Conservation (phyloP, 2,329 filamentous ascomycete species). For the Colletotrichum noveboracense region DNA sequence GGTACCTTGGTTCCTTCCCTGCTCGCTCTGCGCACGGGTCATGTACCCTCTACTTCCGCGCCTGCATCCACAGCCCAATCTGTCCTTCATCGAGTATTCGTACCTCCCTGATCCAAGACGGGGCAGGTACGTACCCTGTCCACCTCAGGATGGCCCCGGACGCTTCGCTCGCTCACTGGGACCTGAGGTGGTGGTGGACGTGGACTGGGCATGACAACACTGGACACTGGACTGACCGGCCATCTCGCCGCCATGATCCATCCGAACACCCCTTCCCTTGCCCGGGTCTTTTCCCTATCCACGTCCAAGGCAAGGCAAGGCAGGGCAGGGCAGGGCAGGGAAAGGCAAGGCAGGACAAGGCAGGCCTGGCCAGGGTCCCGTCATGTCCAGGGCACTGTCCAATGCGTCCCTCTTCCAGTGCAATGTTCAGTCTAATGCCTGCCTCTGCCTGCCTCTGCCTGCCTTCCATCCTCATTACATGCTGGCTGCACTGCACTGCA, state of each 20-base stretch:
- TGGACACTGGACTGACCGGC: not conserved
- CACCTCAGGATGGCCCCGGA: not conserved
- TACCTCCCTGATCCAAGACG: not conserved
- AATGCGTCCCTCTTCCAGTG: not conserved
- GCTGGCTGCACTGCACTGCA: not conserved
- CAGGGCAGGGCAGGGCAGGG: not conserved
- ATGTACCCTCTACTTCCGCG: slow-evolving; percentile 2
- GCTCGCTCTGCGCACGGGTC: not conserved
- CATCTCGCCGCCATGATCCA: slow-evolving; percentile 12
- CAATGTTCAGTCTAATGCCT: not conserved
- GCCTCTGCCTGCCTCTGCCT: not conserved
- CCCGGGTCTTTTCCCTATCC: not conserved
- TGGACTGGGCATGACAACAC: not conserved
- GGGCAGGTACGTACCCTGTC: not conserved
- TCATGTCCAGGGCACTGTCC: not conserved
- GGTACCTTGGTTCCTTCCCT: not conserved
- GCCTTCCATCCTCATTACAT: not conserved
- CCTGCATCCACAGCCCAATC: not conserved
- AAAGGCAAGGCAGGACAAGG: not conserved
- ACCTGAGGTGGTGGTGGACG: not conserved
- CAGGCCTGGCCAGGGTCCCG: not conserved
- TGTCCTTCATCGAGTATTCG: not conserved
- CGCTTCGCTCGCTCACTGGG: not conserved
- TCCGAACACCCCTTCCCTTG: slow-evolving; percentile 8
- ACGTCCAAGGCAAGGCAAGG: not conserved